phyloP scores from a whole-genome alignment of 2,329 filamentous ascomycete genomes.

The Lasiodiplodia theobromae region DNA sequence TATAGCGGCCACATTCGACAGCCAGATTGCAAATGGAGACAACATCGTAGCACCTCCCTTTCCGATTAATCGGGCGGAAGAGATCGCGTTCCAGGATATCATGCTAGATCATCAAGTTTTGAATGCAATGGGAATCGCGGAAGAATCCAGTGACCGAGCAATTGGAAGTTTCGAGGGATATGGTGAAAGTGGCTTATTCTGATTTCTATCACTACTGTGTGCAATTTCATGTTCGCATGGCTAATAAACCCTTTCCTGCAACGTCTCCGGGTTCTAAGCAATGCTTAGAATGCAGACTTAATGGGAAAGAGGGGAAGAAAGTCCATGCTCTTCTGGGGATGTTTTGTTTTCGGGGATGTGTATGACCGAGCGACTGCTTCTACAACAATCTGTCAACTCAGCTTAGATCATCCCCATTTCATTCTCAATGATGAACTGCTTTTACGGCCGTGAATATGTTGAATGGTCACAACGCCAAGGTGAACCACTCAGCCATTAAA shows the following conservation, averaged over 20 bases:
- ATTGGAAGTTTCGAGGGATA: background rate
- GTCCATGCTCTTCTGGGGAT: background rate
- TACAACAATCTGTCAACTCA: background rate
- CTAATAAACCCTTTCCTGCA: background rate
- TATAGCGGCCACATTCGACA: no score
- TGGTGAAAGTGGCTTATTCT: background rate
- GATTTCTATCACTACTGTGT: background rate
- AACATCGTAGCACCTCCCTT: no score
- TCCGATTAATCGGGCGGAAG: no score
- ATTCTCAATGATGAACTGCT: background rate
- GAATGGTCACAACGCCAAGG: background rate
- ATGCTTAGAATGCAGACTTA: background rate
- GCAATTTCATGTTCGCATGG: background rate
- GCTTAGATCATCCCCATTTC: background rate
- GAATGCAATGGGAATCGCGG: no score
- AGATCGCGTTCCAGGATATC: no score
- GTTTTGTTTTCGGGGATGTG: background rate
- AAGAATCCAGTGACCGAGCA: no score
- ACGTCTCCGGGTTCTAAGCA: background rate
- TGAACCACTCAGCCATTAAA: background rate
- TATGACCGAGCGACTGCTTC: constrained; percentile 1
- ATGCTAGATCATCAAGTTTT: no score
- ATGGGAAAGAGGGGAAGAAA: background rate
- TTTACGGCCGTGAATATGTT: background rate
- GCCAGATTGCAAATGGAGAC: no score